Conservation (phyloP, 495 filamentous ascomycete species). For the Penicillium odoratum region DNA sequence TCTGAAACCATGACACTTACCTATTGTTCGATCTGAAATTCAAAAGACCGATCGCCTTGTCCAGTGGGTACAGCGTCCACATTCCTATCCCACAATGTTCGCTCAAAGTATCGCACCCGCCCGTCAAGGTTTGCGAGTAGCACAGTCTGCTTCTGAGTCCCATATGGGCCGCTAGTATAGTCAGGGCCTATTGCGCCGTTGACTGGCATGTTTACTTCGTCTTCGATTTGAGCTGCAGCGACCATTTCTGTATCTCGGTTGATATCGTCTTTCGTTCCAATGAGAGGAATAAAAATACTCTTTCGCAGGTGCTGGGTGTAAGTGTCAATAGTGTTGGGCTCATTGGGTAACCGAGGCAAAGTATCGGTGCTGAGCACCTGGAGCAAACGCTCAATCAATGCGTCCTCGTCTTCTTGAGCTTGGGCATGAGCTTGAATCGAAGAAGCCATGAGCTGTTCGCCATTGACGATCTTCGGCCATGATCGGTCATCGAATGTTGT, state of each 20-base stretch:
- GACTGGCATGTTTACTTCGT: conserved; percentile 16
- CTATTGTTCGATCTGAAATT: conserved; percentile 33
- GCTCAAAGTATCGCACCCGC: conserved; percentile 76
- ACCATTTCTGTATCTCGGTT: conserved; percentile 41
- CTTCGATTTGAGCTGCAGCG: conserved; percentile 44
- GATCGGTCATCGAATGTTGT: conserved; percentile 68
- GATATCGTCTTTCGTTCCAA: conserved; percentile 56
- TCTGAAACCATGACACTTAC: not conserved
- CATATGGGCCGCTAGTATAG: conserved; percentile 58
- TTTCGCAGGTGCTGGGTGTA: conserved; percentile 70
- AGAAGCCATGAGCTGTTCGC: conserved; percentile 48
- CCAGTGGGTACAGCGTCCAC: conserved; percentile 60
- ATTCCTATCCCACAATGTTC: conserved; percentile 73
- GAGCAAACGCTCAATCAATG: conserved; percentile 70
- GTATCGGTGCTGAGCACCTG: conserved; percentile 68
- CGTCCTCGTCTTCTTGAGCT: conserved; percentile 54
- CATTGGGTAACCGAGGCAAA: conserved; percentile 58
- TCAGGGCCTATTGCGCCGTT: conserved; percentile 26
- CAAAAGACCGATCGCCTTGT: conserved; percentile 55
- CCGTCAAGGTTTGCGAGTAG: conserved; percentile 76
- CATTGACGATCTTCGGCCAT: conserved; percentile 81
- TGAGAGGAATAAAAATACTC: conserved; percentile 80
- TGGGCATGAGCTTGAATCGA: conserved; percentile 50
- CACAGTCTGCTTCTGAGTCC: conserved; percentile 92
- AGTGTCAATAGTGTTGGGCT: conserved; percentile 57